A percentile compares a stretch with the other conserved stretches of the same genome.
These are phyloP conservation scores for Oidiodendron maius DNA, from an alignment of 495 filamentous ascomycete genomes.

Conservation along the genomic window DNA sequence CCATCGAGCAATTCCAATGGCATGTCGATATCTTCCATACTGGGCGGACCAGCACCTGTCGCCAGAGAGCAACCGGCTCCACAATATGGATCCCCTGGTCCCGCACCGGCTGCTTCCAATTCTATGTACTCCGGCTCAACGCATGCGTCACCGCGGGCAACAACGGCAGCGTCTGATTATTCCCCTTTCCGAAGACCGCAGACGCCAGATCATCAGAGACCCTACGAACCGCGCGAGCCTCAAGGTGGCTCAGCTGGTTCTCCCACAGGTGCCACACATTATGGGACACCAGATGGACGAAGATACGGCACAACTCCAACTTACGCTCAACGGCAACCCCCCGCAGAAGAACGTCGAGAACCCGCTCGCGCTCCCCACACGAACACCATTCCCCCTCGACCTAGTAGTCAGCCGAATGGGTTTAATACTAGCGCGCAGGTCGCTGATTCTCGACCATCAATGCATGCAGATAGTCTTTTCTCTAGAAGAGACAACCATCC, in stretches of 20 bases:
- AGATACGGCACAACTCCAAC: slow-evolving; percentile 49
- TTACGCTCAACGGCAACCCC: slow-evolving; percentile 25
- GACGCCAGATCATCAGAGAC: slow-evolving; percentile 61
- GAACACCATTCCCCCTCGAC: slow-evolving; percentile 34
- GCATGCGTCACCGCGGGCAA: slow-evolving; percentile 49
- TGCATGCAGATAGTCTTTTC: slow-evolving; percentile 16
- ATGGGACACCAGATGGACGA: slow-evolving; percentile 45
- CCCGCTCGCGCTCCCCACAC: slow-evolving; percentile 35
- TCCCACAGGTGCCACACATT: slow-evolving; percentile 35
- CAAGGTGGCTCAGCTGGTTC: slow-evolving; percentile 39
- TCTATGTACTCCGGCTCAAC: slow-evolving; percentile 37
- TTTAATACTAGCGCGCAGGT: slow-evolving; percentile 35
- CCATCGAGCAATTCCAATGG: slow-evolving; percentile 51
- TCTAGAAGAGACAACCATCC: slow-evolving; percentile 11
- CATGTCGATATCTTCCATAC: slow-evolving; percentile 97
- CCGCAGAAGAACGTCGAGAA: slow-evolving; percentile 27
- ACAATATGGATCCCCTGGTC: slow-evolving; percentile 40
- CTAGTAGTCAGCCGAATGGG: slow-evolving; percentile 45
- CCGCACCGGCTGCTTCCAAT: slow-evolving; percentile 35
- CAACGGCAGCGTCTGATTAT: slow-evolving; percentile 44
- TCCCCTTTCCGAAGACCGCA: slow-evolving; percentile 59
- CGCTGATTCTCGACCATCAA: slow-evolving; percentile 22
- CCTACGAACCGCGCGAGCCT: slow-evolving; percentile 41
- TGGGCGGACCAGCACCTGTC: slow-evolving; percentile 57
- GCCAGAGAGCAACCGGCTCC: slow-evolving; percentile 49